Base-by-base conservation (phyloP, 306 rosid species). In the Trifolium pratense region DNA sequence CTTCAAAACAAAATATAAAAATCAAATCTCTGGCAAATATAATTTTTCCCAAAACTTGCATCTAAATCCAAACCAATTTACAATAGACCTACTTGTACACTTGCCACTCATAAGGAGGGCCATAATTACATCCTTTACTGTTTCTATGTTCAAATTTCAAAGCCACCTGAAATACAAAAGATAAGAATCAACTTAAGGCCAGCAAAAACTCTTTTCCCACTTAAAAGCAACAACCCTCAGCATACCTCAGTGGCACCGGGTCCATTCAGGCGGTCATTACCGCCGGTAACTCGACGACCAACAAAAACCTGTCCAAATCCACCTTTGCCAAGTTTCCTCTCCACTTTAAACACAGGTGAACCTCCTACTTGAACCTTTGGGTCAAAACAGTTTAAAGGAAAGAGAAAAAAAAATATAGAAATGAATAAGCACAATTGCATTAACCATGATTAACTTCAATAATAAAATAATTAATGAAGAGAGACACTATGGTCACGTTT, bases 91-190 rank as follows among this genome's bases (percentile, higher is more conserved):
- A 93, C 98, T 88, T 91, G 94, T 93, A 93, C 57, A 93, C 98
- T 86, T 91, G 98, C 98, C 98, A 93, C 88, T 93, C 98, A 14
- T 91, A 89, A 2, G 98, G 98, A 79, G 97, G 97, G 16, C 98
- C 96, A 64, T 89, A 86, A 75, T 85, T 91, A 81, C 98, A 93
- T 56, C 98, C 98, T 84, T 93, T 91, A 84, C 98, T 93, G 66
- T 91, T 93, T 83, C 93, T 89, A 69, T 93, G 98, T 82, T 93
- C 98, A 78, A 93, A 91, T 83, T 93, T 93, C 42, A 93, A 75
- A 75, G 98, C 98, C 71, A 93, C 98, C 98, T 93, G 90, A 89
- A 70, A 79, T 25, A 76, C 25, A 42, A 29, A 68, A 69, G 68
- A 56, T 66, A 58, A 13, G 32, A 60, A 59, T 51, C 61, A 84